Conservation (phyloP, 169 alveolate species). For the Plasmodium gallinaceum region DNA sequence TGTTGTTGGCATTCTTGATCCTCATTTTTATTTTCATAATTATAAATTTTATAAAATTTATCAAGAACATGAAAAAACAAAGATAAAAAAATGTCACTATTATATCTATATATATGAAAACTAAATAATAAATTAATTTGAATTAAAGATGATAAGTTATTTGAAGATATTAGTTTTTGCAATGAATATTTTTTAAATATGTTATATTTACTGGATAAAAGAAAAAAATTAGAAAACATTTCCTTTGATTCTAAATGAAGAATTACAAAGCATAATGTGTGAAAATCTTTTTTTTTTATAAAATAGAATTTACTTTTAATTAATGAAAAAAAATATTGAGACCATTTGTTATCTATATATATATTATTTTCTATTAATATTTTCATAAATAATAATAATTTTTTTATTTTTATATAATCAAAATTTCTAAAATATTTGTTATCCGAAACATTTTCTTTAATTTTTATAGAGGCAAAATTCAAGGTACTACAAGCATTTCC, state of each 20-base stretch:
- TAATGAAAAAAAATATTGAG: slow-evolving; percentile 33
- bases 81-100: neutral
- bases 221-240: slow-evolving; percentile 4
- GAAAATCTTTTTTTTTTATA: slow-evolving; percentile 12
- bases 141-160: slow-evolving; percentile 1
- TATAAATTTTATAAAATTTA: neutral
- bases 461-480: no score
- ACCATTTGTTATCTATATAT: slow-evolving; percentile 38
- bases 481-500: neutral
- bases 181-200: slow-evolving; percentile 1
- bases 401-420: slow-evolving; percentile 19
- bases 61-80: slow-evolving; percentile 2
- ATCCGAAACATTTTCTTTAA: neutral
- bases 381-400: slow-evolving; percentile 23
- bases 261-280: slow-evolving; percentile 12
- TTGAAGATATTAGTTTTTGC: neutral
- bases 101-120: neutral
- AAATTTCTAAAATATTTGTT: slow-evolving; percentile 1
- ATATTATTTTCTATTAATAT: slow-evolving; percentile 30
- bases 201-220: slow-evolving; percentile 18
- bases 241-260: slow-evolving; percentile 24
- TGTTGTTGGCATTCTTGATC: neutral
- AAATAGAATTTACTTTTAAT: slow-evolving; percentile 18
- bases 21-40: neutral
- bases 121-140: slow-evolving; percentile 9